Conservation (phyloP, 176 grass and related monocot species). For the Saccharum officinarum region DNA sequence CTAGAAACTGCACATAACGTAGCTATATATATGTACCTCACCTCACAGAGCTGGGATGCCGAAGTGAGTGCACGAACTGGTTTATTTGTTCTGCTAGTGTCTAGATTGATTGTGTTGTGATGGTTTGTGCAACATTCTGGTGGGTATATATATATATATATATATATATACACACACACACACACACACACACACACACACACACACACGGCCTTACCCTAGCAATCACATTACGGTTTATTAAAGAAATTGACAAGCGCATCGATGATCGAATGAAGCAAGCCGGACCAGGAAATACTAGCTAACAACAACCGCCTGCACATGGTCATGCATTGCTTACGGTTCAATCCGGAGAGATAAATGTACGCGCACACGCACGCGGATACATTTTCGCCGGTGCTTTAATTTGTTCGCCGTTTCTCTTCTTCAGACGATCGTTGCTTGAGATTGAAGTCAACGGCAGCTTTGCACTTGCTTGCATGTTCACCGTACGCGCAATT, state of each 20-base stretch:
- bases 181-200: too few species aligned
- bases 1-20: too few species aligned
- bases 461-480: background rate
- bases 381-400: too few species aligned
- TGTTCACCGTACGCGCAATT: background rate
- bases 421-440: background rate
- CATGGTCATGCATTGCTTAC: background rate
- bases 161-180: too few species aligned
- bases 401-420: background rate
- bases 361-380: background rate
- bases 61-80: background rate
- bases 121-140: background rate
- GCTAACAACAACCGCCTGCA: too few species aligned
- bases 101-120: background rate
- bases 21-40: too few species aligned
- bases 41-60: too few species aligned
- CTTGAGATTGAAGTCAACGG: background rate
- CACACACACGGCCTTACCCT: background rate
- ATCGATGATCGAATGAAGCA: background rate
- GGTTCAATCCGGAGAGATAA: background rate
- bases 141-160: background rate
- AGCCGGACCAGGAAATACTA: background rate
- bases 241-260: background rate
- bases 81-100: background rate
- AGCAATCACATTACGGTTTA: background rate